These are phyloP conservation scores for Luffa acutangula DNA, from an alignment of 306 rosid genomes.

Conservation along the genomic window DNA sequence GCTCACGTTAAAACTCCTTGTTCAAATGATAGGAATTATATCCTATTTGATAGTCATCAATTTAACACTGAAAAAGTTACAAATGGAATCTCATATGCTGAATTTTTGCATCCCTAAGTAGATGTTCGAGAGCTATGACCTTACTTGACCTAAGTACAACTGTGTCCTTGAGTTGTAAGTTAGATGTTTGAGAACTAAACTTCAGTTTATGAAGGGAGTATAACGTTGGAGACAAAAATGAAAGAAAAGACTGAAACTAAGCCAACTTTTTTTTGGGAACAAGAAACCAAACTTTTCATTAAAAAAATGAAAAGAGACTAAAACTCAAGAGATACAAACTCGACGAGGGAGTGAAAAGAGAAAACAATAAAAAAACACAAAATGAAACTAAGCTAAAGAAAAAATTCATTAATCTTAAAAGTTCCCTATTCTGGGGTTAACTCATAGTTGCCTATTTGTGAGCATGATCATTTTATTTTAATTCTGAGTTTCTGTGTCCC, in stretches of 20 bases:
- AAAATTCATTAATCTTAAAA: not conserved
- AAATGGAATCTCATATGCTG: not conserved
- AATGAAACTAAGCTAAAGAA: not conserved
- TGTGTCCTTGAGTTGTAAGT: not conserved
- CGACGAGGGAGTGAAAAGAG: too few relatives aligned
- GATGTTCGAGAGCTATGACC: not conserved
- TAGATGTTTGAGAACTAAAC: not conserved
- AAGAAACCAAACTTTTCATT: too few relatives aligned
- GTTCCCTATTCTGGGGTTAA: not conserved
- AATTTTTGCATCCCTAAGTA: not conserved
- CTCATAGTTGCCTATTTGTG: not conserved
- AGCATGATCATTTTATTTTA: not conserved
- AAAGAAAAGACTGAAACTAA: not conserved
- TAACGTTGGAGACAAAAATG: not conserved
- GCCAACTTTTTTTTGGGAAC: not conserved
- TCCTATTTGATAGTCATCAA: not conserved
- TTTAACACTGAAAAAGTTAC: not conserved
- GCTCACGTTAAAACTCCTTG: not conserved
- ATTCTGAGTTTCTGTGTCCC: not conserved
- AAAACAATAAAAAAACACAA: too few relatives aligned
- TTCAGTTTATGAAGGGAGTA: not conserved
- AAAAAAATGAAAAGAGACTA: too few relatives aligned
- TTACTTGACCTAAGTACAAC: too few relatives aligned
- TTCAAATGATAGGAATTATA: not conserved
- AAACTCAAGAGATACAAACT: too few relatives aligned